These are phyloP conservation scores for Monosporozyma unispora DNA, from an alignment of 805 yeast species.

Conservation along the genomic window DNA sequence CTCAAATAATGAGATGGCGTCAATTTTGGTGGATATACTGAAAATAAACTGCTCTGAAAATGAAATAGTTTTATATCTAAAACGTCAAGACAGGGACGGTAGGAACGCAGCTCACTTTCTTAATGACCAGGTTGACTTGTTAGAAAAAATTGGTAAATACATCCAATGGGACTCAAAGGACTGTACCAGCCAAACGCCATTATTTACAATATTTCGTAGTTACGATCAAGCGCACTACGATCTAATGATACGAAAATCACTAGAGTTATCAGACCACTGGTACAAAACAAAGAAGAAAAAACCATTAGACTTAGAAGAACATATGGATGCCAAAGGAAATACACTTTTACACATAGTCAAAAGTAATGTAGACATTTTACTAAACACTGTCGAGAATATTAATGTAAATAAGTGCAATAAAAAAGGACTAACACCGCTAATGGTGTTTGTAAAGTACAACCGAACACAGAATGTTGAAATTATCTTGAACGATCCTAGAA, in stretches of 20 bases:
- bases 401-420: constrained; percentile 55
- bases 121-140: constrained; percentile 45
- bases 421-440: constrained; percentile 57
- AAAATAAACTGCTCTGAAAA: constrained; percentile 32
- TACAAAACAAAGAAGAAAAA: constrained; percentile 23
- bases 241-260: constrained; percentile 37
- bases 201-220: constrained; percentile 64
- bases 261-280: constrained; percentile 38
- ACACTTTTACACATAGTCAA: constrained; percentile 66
- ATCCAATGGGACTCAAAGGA: constrained; percentile 68
- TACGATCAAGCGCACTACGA: constrained; percentile 68
- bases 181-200: constrained; percentile 64
- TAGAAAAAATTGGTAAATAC: constrained; percentile 44
- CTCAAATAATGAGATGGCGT: constrained; percentile 40
- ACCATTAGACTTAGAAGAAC: constrained; percentile 44
- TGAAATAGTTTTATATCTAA: constrained; percentile 44
- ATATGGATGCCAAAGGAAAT: constrained; percentile 65
- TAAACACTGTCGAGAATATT: constrained; percentile 22
- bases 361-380: constrained; percentile 36
- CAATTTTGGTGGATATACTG: constrained; percentile 40
- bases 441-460: constrained; percentile 61
- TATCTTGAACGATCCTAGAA: constrained; percentile 41
- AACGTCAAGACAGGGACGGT: constrained; percentile 40
- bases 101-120: constrained; percentile 70
- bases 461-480: constrained; percentile 48